Percentiles rank a stretch among this genome's conserved stretches.
phyloP scores from a whole-genome alignment of 495 filamentous ascomycete genomes.

The Neurospora hispaniola region DNA sequence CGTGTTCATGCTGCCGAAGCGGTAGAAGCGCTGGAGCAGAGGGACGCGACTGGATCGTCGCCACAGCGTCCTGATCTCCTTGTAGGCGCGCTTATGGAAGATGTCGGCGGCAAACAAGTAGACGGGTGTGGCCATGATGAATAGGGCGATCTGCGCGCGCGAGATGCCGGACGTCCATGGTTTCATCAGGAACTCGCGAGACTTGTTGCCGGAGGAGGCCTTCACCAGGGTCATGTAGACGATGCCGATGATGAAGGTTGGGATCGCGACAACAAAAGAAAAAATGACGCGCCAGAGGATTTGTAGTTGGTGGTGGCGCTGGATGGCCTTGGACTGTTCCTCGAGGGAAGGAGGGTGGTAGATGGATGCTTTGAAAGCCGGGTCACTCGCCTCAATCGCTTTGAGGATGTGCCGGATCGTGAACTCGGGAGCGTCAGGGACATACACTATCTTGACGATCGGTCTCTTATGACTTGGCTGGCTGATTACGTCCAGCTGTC shows the following conservation, averaged over 20 bases:
- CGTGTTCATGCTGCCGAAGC: constrained; percentile 95
- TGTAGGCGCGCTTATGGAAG: constrained; percentile 69
- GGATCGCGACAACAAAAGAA: constrained; percentile 65
- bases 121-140: constrained; percentile 79
- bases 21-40: constrained; percentile 66
- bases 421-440: constrained; percentile 54
- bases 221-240: constrained; percentile 76
- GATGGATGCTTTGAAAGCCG: constrained; percentile 53
- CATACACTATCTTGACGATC: constrained; percentile 61
- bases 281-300: constrained; percentile 58
- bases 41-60: constrained; percentile 67
- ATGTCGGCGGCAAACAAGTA: constrained; percentile 83
- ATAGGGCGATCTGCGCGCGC: constrained; percentile 71
- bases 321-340: constrained; percentile 66
- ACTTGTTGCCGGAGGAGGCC: constrained; percentile 34
- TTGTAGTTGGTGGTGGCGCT: constrained; percentile 48
- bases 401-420: constrained; percentile 67
- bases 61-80: constrained; percentile 75
- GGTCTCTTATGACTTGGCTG: constrained; percentile 40
- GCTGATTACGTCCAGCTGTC: constrained; percentile 36
- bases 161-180: constrained; percentile 64
- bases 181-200: constrained; percentile 54
- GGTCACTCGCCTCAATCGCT: constrained; percentile 53
- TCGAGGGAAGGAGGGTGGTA: constrained; percentile 79
- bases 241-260: constrained; percentile 82